Evolutionary conservation across 768 basidiomycete species (phyloP), one percentile per base, ranked within the genome.

Genomic region (Mycena olivaceomarginata): DNA sequence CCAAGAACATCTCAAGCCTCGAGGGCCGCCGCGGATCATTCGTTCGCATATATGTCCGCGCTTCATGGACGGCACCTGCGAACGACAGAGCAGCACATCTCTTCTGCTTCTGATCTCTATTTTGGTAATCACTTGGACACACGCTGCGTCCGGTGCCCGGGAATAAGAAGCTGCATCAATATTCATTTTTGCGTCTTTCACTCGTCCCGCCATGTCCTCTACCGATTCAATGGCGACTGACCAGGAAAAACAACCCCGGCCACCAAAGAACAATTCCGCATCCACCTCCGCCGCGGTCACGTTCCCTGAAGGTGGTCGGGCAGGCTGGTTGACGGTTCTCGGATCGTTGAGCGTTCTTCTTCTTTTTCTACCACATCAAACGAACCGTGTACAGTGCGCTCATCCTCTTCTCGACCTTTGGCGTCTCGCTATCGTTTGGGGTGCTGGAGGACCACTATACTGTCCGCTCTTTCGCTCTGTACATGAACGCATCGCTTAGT

Each of bases 401-500:
- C 60, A 78, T 78, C 20, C 22, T 78, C 41, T 79, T 76, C 72
- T 76, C 75, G 16, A 79, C 78, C 1, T 79, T 79, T 46, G 78
- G 78, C 9, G 74, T 76, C n/a, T 72, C 68, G 31, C 69, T 76
- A 10, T 79, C 78, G 59, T 79, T 79, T 57, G 78, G 75, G 16
- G 78, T 79, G 39, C 39, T 76, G 8, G 72, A 79, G 65, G 78
- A 79, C 65, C 60, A 76, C 31, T 79, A 79, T 60, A 79, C 78
- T 22, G 78, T 79, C 11, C 9, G 71, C 22, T 11, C n/a, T 8
- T 46, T 67, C 37, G 20, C n/a, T 71, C 25, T 31, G 37, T 39
- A 8, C n/a, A 8, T 11, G n/a, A 37, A 9, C 37, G 16, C 22
- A 6, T 67, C 25, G 22, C 40, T 73, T 20, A 67, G 5, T 31